These are phyloP conservation scores for Fusarium aywerte DNA, from an alignment of 2,329 filamentous ascomycete species.

Conservation along the genomic window DNA sequence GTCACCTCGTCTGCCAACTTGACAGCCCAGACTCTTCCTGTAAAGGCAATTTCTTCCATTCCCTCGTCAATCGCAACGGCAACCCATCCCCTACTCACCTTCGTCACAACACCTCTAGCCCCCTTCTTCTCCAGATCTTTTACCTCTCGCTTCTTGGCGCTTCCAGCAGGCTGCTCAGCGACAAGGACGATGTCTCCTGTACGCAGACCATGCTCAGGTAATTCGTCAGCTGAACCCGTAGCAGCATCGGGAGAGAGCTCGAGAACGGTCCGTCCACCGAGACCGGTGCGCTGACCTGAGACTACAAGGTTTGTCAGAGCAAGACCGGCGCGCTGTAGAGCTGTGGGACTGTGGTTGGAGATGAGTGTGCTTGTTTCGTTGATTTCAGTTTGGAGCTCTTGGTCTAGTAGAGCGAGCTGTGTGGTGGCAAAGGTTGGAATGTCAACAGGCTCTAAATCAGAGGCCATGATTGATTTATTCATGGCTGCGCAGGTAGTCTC, in stretches of 20 bases:
- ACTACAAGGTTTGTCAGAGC: slow-evolving; percentile 81
- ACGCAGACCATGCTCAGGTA: slow-evolving; percentile 80
- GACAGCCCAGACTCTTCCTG: slow-evolving; percentile 69
- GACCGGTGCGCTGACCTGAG: slow-evolving; percentile 81
- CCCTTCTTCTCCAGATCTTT: slow-evolving; percentile 76
- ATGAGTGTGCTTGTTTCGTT: slow-evolving; percentile 75
- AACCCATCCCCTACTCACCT: slow-evolving; percentile 67
- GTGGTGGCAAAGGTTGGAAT: slow-evolving; percentile 75
- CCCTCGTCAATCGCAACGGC: slow-evolving; percentile 77
- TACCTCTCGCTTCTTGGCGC: slow-evolving; percentile 77
- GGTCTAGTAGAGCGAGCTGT: slow-evolving; percentile 76
- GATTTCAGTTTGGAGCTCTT: slow-evolving; percentile 78
- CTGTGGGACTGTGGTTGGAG: slow-evolving; percentile 72
- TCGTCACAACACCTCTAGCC: slow-evolving; percentile 75
- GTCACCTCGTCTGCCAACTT: slow-evolving; percentile 77
- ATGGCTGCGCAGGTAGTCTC: not conserved
- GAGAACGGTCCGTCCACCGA: slow-evolving; percentile 90
- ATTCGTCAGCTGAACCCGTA: slow-evolving; percentile 60
- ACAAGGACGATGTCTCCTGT: slow-evolving; percentile 82
- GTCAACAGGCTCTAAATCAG: slow-evolving; percentile 60
- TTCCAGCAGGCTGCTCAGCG: slow-evolving; percentile 77
- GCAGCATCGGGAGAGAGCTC: slow-evolving; percentile 82
- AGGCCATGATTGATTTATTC: slow-evolving; percentile 48
- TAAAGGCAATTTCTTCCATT: slow-evolving; percentile 58
- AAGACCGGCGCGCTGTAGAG: slow-evolving; percentile 80